Evolutionary conservation across 306 rosid genomes (phyloP), one percentile per base, ranked within the genome.

Genomic region (Castanea mollissima): DNA sequence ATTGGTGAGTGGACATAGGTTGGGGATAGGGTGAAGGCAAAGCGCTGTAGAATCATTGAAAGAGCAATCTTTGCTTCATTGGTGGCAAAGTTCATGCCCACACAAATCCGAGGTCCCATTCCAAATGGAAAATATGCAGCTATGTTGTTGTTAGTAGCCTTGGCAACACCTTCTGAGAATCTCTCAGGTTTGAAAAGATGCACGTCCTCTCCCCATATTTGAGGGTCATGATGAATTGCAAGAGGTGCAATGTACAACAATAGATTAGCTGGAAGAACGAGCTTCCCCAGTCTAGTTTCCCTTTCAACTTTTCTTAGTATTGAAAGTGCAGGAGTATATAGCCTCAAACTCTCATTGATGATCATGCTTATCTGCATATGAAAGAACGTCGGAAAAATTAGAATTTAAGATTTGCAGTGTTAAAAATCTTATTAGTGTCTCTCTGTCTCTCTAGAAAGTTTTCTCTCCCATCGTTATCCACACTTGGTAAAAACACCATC

Each of bases 311-410:
- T 73, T 71, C 76, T 15, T 5, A 4, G 1, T 4, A 77, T 1
- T 3, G 21, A 15, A 16, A 64, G 0, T n/a, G 78, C 71, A 0
- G 82, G 85, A 65, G 85, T 59, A 31, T 77, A 72, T 44, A 82
- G 18, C 62, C 85, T 77, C 46, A 82, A 52, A 74, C 76, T 72
- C 35, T 82, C 85, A 20, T 73, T 77, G 18, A 82, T 55, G 41
- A 77, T 74, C 79, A 78, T 78, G 29, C 73, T 34, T 83, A 83
- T 58, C 83, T 78, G 83, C 76, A 78, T 41, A 41, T 41, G 46
- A 41, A 41, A 8, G 46, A 41, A 8, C 8, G 0, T 41, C 12
- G 3, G 3, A 41, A 41, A 41, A 41, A 41, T 41, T 41, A 41
- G 46, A 41, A 41, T 8, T 41, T 41, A 41, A 41, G 46, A 41